These are phyloP conservation scores for Backusella morwellensis DNA, from an alignment of 192 early-diverging fungal species.

Conservation along the genomic window DNA sequence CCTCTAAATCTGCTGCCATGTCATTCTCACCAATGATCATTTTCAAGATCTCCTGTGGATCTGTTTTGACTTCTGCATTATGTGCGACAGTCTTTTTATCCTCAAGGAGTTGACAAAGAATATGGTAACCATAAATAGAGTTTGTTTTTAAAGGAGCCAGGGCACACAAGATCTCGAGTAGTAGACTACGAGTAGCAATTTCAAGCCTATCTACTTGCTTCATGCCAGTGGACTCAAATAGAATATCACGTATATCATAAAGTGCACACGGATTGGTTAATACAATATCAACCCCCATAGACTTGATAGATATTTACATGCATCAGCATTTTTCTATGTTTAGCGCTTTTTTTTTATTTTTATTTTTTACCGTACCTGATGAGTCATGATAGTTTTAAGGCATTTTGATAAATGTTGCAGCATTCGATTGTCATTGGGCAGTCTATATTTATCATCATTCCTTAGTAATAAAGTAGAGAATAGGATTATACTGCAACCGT, in stretches of 20 bases:
- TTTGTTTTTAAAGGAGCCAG: conserved; percentile 21
- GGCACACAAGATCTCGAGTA: conserved; percentile 32
- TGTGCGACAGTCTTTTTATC: conserved; percentile 11
- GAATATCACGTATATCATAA: conserved; percentile 33
- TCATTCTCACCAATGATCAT: conserved; percentile 17
- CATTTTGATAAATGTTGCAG: conserved; percentile 38
- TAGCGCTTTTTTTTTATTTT: not conserved
- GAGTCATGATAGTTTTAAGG: conserved; percentile 38
- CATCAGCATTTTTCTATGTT: not conserved
- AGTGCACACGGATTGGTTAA: conserved; percentile 28
- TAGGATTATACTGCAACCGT: not conserved
- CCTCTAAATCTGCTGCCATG: not conserved
- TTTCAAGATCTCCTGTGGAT: conserved; percentile 23
- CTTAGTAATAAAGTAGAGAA: not conserved
- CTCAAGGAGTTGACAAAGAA: conserved; percentile 26
- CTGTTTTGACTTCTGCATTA: conserved; percentile 17
- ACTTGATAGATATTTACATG: conserved; percentile 15
- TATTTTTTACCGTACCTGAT: conserved; percentile 27
- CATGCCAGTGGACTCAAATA: conserved; percentile 29
- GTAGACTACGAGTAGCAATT: conserved; percentile 29
- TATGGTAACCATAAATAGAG: conserved; percentile 32
- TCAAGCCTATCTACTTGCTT: conserved; percentile 30
- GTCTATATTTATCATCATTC: conserved; percentile 1
- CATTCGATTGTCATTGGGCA: conserved; percentile 30
- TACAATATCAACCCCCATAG: conserved; percentile 18